phyloP scores from a whole-genome alignment of 495 filamentous ascomycete species.

The Aspergillus wentii region DNA sequence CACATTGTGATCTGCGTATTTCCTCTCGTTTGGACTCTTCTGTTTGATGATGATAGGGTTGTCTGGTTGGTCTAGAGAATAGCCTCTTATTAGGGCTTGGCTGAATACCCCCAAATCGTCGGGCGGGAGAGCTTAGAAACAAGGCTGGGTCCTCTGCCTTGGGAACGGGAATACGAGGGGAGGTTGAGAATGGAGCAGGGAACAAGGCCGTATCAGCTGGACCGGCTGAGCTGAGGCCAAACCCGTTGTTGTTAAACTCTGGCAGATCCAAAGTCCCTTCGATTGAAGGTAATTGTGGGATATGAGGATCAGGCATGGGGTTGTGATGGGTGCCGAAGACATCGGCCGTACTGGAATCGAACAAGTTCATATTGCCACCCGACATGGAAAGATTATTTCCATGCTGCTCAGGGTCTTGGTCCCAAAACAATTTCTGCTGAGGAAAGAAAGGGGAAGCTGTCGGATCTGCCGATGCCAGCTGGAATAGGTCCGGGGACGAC shows the following conservation, averaged over 20 bases:
- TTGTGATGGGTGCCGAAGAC: slow-evolving; percentile 10
- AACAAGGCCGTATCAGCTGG: slow-evolving; percentile 39
- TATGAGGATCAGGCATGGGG: slow-evolving; percentile 14
- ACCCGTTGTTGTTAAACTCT: slow-evolving; percentile 26
- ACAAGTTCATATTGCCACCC: slow-evolving; percentile 5
- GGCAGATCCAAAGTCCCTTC: slow-evolving; percentile 35
- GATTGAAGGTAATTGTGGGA: slow-evolving; percentile 38
- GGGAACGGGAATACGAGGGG: slow-evolving; percentile 33
- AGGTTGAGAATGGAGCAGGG: slow-evolving; percentile 43
- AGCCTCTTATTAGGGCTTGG: slow-evolving; percentile 28
- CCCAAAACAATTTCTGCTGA: slow-evolving; percentile 71
- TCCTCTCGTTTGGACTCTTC: slow-evolving; percentile 54
- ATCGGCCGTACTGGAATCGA: slow-evolving; percentile 6
- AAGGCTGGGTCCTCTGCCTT: slow-evolving; percentile 51
- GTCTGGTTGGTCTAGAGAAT: slow-evolving; percentile 29
- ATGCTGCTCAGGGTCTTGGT: slow-evolving; percentile 45
- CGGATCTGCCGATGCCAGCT: slow-evolving; percentile 65
- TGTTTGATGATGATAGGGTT: slow-evolving; percentile 56
- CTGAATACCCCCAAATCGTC: slow-evolving; percentile 40
- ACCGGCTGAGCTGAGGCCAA: slow-evolving; percentile 24
- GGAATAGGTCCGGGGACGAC: slow-evolving; percentile 63
- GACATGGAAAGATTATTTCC: slow-evolving; percentile 15
- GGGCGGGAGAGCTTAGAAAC: slow-evolving; percentile 50
- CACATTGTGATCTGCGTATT: slow-evolving; percentile 31
- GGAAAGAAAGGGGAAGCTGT: slow-evolving; percentile 62